Conservation (phyloP, 768 basidiomycete species). For the Kwoniella dendrophila region DNA sequence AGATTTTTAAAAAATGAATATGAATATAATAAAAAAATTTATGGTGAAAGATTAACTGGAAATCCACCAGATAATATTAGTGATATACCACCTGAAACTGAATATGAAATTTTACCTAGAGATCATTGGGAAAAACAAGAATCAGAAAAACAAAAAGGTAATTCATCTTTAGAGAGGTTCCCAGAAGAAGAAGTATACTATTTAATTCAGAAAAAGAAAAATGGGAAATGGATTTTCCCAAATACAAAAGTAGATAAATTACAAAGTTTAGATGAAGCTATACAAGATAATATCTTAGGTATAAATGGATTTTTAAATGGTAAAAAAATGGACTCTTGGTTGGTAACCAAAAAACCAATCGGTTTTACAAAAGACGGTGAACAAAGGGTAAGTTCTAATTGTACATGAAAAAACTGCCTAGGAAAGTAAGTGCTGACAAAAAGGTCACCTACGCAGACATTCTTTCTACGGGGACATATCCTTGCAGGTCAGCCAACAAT, state of each 20-base stretch:
- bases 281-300: constrained; percentile 68
- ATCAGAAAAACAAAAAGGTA: constrained; percentile 59
- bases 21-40: constrained; percentile 70
- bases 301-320: constrained; percentile 64
- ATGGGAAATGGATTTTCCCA: constrained; percentile 78
- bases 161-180: constrained; percentile 72
- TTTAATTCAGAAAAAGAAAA: constrained; percentile 64
- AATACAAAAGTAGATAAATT: constrained; percentile 65
- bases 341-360: constrained; percentile 86
- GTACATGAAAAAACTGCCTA: too few species aligned
- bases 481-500: constrained; percentile 80
- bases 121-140: constrained; percentile 34
- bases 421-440: neutral
- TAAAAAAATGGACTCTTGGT: constrained; percentile 85
- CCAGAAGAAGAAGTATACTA: constrained; percentile 87
- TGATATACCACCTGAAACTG: constrained; percentile 52
- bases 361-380: constrained; percentile 64
- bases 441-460: constrained; percentile 63
- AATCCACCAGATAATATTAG: constrained; percentile 55
- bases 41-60: constrained; percentile 66
- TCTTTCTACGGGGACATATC: constrained; percentile 93
- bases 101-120: constrained; percentile 33
- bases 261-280: constrained; percentile 80
- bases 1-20: constrained; percentile 77
- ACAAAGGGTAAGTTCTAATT: constrained; percentile 34